Evolutionary conservation across 1,139 yeast genomes (phyloP).

Genomic region (Taphrina populina): DNA sequence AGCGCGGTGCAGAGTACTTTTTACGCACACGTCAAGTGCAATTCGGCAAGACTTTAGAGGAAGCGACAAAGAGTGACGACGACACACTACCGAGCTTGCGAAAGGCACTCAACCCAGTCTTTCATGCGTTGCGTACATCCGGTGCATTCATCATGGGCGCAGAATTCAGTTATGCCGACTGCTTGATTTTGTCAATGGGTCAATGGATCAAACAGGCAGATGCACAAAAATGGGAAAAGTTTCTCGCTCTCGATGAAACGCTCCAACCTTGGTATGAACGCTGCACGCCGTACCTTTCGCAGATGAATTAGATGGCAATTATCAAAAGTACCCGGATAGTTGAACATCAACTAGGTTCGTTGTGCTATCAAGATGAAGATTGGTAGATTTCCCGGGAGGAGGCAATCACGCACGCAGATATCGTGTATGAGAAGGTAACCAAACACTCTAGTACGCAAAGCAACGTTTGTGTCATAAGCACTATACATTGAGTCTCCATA

Average conservation of each 20-base stretch:
- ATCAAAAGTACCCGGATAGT: too few species aligned
- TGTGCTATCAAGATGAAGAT: neutral
- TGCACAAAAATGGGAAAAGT: neutral
- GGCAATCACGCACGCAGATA: too few species aligned
- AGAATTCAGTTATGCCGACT: slow-evolving; percentile 9
- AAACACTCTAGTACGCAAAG: too few species aligned
- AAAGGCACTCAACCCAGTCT: slow-evolving; percentile 1
- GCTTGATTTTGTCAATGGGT: neutral
- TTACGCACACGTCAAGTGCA: neutral
- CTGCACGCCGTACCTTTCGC: neutral
- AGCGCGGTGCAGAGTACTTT: slow-evolving; percentile 11
- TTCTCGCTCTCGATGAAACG: neutral
- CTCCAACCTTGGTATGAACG: slow-evolving; percentile 9
- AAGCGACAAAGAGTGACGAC: neutral
- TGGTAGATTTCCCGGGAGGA: neutral
- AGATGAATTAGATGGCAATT: too few species aligned
- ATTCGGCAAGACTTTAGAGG: neutral
- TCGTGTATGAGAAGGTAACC: too few species aligned
- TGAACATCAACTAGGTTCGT: too few species aligned
- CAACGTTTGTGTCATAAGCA: too few species aligned
- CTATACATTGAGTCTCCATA: too few species aligned
- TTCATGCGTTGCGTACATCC: slow-evolving; percentile 10
- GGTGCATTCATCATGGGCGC: slow-evolving; percentile 8
- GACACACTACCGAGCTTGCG: neutral
- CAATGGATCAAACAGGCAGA: slow-evolving; percentile 7